Evolutionary conservation across 139 green algal species (phyloP), one percentile per base, ranked within the genome.

Genomic region (Monoraphidium neglectum): DNA sequence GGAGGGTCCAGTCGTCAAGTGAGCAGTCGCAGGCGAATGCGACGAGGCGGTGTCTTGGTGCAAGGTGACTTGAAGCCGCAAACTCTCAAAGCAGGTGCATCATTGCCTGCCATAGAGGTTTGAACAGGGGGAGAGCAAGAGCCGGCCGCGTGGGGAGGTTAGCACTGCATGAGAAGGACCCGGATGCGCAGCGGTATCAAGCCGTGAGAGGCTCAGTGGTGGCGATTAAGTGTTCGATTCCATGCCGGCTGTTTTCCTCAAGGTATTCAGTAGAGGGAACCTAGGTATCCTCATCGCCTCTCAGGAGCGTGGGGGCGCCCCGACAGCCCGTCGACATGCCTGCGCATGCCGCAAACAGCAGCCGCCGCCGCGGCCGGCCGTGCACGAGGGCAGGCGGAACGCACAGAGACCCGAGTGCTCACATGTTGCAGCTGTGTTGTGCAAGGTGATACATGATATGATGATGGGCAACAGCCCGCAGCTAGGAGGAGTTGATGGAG

Each of bases 261-360:
- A 32, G 30, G 33, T 21, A 28, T 37, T 77, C 70, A 69, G 70
- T 77, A 77, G 70, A 77, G 70, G 70, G 70, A 77, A 77, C 70
- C 70, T 77, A 30, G 36, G 70, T 77, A 56, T 77, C 70, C 53
- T 77, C 70, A 77, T 77, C 30, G 70, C 57, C 70, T n/a, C n/a
- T n/a, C n/a, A n/a, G n/a, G n/a, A n/a, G n/a, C n/a, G n/a, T n/a
- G n/a, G n/a, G n/a, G n/a, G n/a, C n/a, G n/a, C n/a, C n/a, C n/a
- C n/a, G n/a, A n/a, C n/a, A n/a, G n/a, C n/a, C n/a, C n/a, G n/a
- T n/a, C n/a, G n/a, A n/a, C n/a, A n/a, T n/a, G n/a, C n/a, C n/a
- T n/a, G n/a, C n/a, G n/a, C n/a, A n/a, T n/a, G n/a, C n/a, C n/a
- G n/a, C n/a, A n/a, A n/a, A n/a, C n/a, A n/a, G n/a, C n/a, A n/a